These are phyloP conservation scores for Linnemannia zychae DNA, from an alignment of 192 early-diverging fungal species.

Conservation along the genomic window DNA sequence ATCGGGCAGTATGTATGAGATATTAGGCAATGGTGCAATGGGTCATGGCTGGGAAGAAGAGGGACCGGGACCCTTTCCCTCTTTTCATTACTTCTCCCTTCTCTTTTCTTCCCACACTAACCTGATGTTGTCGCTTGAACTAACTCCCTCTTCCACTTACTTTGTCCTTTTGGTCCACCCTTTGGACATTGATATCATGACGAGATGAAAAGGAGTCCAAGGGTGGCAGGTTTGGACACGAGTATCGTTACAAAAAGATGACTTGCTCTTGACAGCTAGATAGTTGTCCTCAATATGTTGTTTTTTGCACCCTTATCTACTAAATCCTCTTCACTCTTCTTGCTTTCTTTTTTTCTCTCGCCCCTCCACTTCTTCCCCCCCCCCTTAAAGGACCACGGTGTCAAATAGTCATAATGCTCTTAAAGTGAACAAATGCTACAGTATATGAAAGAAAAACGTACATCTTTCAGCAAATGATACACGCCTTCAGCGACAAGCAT, in stretches of 20 bases:
- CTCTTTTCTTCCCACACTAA: slow-evolving; percentile 1
- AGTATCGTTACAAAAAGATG: background rate
- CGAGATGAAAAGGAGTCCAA: background rate
- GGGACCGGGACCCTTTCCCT: background rate
- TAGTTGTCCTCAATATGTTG: too few species aligned
- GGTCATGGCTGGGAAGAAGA: background rate
- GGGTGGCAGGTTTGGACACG: background rate
- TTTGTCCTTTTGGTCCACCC: background rate
- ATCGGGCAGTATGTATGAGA: too few species aligned
- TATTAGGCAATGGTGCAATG: background rate
- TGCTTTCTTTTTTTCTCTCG: too few species aligned
- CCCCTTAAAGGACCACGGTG: too few species aligned
- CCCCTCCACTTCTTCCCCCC: too few species aligned
- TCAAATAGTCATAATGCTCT: background rate
- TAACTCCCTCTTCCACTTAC: background rate
- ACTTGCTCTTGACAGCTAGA: too few species aligned
- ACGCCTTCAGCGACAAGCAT: background rate
- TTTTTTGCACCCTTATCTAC: too few species aligned
- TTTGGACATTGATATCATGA: background rate
- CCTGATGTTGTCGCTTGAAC: background rate
- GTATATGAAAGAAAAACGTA: background rate
- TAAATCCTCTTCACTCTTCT: too few species aligned
- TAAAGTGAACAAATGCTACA: background rate
- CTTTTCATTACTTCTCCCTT: background rate
- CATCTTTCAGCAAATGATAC: background rate